phyloP scores from a whole-genome alignment of 371 early-diverging fungal species.

The Mortierella sp. region DNA sequence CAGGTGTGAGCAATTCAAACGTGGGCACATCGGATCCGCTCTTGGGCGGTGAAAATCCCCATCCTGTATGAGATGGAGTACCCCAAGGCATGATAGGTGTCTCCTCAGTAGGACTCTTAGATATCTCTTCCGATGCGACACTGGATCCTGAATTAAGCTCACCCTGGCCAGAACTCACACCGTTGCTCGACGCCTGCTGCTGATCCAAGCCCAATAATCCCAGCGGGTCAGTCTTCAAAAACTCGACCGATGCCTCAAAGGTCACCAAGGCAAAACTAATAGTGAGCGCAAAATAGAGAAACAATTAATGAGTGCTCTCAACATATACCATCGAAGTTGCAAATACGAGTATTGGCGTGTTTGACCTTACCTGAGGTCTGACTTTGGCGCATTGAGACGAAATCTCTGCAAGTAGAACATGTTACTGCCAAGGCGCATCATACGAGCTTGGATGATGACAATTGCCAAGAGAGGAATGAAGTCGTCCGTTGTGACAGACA shows the following conservation, averaged over 20 bases:
- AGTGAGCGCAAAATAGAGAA: neutral
- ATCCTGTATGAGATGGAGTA: conserved; percentile 54
- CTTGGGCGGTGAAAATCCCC: conserved; percentile 58
- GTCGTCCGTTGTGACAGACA: conserved; percentile 73
- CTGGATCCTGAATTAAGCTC: conserved; percentile 15
- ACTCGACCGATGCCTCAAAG: conserved; percentile 67
- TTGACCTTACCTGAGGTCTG: conserved; percentile 63
- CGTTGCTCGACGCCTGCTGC: neutral
- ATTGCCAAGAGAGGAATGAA: conserved; percentile 74
- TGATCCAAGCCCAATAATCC: conserved; percentile 43
- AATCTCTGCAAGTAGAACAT: conserved; percentile 72
- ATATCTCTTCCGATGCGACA: conserved; percentile 19
- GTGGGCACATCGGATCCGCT: conserved; percentile 7
- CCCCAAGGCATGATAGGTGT: conserved; percentile 40
- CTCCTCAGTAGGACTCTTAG: conserved; percentile 30
- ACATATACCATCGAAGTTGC: neutral
- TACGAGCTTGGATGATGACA: conserved; percentile 66
- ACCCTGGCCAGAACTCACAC: conserved; percentile 5
- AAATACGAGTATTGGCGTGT: neutral
- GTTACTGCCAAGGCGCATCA: conserved; percentile 67
- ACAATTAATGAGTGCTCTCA: conserved; percentile 1
- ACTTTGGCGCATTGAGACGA: conserved; percentile 65
- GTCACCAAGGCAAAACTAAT: conserved; percentile 67
- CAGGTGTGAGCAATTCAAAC: conserved; percentile 19
- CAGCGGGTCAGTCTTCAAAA: conserved; percentile 71